Evolutionary conservation across 2,329 filamentous ascomycete species (phyloP).

Genomic region (Magnaporthiopsis rhizophila): DNA sequence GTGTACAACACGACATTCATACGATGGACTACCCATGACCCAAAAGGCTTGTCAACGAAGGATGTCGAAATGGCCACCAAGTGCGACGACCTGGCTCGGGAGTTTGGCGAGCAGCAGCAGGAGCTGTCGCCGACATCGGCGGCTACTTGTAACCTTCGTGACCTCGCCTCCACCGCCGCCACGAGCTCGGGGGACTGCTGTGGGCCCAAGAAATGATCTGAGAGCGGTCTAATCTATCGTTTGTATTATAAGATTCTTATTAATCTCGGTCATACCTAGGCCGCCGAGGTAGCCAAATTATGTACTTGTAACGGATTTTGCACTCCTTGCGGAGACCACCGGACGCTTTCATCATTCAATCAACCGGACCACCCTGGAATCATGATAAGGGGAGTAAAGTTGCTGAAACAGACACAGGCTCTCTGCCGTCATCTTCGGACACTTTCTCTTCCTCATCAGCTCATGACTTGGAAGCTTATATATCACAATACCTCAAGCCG

Average conservation of each 20-base stretch:
- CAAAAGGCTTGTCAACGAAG: constrained; percentile 54
- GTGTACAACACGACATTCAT: constrained; percentile 64
- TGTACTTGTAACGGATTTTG: not conserved
- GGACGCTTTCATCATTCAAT: not conserved
- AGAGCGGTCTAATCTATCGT: constrained; percentile 8
- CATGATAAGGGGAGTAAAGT: not conserved
- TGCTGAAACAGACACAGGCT: not conserved
- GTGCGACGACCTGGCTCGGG: constrained; percentile 51
- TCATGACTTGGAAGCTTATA: not conserved
- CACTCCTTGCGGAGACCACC: not conserved
- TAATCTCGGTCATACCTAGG: not conserved
- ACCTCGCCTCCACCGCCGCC: constrained; percentile 38
- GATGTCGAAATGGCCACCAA: constrained; percentile 54
- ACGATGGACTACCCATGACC: constrained; percentile 66
- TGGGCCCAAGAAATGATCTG: constrained; percentile 29
- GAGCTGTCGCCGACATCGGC: constrained; percentile 9
- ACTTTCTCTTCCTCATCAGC: not conserved
- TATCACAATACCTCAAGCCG: not conserved
- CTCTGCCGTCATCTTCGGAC: not conserved
- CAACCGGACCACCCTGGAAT: not conserved
- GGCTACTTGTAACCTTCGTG: constrained; percentile 28
- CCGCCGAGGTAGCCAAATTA: constrained; percentile 1
- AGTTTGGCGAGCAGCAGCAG: constrained; percentile 49
- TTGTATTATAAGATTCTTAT: constrained; percentile 12
- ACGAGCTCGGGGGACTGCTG: constrained; percentile 46